These are phyloP conservation scores for Intubia oerlemansii DNA, from an alignment of 2,329 filamentous ascomycete species.

Conservation along the genomic window DNA sequence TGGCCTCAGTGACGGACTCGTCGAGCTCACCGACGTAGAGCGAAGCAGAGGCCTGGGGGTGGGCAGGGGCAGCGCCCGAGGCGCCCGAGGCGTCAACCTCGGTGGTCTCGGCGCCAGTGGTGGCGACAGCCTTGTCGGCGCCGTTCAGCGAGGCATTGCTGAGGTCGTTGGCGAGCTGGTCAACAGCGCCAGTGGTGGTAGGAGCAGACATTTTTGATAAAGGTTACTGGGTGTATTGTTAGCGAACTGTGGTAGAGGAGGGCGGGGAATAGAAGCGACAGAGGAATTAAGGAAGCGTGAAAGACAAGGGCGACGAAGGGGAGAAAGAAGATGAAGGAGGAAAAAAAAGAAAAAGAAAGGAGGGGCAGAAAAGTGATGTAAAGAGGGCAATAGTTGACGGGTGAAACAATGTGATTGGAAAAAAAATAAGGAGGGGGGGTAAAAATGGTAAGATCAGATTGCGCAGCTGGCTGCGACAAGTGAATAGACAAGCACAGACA, in stretches of 20 bases:
- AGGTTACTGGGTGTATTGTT: conserved; percentile 4
- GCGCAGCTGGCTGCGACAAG: too few species aligned
- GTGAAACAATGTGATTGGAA: too few species aligned
- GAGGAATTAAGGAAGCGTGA: too few species aligned
- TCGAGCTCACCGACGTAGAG: conserved; percentile 99
- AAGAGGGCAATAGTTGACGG: background rate
- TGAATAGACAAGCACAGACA: too few species aligned
- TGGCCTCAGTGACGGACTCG: conserved; percentile 92
- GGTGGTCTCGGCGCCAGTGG: conserved; percentile 47
- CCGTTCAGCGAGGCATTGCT: conserved; percentile 49
- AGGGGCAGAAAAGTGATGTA: background rate
- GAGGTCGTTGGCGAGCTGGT: conserved; percentile 64
- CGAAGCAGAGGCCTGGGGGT: conserved; percentile 83
- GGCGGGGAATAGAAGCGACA: background rate
- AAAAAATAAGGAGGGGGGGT: too few species aligned
- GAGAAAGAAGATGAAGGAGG: background rate
- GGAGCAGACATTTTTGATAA: conserved; percentile 35
- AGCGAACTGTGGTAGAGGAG: conserved; percentile 1
- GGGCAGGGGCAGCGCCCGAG: conserved; percentile 50
- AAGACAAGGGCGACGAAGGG: too few species aligned
- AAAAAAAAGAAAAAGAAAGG: background rate
- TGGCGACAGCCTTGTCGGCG: conserved; percentile 49
- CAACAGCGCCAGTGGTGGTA: conserved; percentile 40
- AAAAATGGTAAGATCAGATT: too few species aligned
- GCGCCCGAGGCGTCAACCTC: conserved; percentile 45